These are phyloP conservation scores for Penicillium cinerascens DNA, from an alignment of 495 filamentous ascomycete genomes.

Conservation along the genomic window DNA sequence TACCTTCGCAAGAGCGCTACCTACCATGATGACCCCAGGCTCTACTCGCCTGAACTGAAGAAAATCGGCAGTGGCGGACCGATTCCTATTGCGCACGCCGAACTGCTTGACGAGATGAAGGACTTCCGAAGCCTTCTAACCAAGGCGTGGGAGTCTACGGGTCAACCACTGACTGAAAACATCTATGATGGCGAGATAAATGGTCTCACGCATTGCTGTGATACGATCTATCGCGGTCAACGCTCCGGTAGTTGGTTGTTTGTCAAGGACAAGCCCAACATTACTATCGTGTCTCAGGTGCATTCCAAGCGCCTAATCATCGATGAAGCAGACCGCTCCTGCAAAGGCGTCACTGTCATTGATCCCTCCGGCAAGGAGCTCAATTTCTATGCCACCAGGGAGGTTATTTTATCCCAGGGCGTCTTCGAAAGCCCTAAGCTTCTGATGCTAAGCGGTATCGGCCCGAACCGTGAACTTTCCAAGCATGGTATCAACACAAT, in stretches of 20 bases:
- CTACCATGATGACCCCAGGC: constrained; percentile 43
- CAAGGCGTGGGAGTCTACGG: constrained; percentile 43
- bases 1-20: constrained; percentile 15
- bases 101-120: constrained; percentile 44
- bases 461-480: constrained; percentile 43
- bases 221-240: constrained; percentile 51
- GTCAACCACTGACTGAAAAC: constrained; percentile 9
- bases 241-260: constrained; percentile 45
- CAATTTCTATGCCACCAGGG: constrained; percentile 18
- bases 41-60: constrained; percentile 25
- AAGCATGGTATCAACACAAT: constrained; percentile 44
- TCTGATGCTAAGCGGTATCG: constrained; percentile 61
- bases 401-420: constrained; percentile 60
- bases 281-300: constrained; percentile 39
- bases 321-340: constrained; percentile 24
- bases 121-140: constrained; percentile 48
- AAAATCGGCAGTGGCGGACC: constrained; percentile 44
- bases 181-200: constrained; percentile 43
- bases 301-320: constrained; percentile 48
- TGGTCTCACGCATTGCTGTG: constrained; percentile 46
- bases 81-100: constrained; percentile 46
- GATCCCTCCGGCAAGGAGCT: constrained; percentile 19
- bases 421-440: constrained; percentile 57
- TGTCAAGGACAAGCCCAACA: constrained; percentile 48
- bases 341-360: constrained; percentile 40